A percentile compares a stretch with the other conserved stretches of the same genome.
phyloP scores from a whole-genome alignment of 805 yeast species.

The Isabelozyma rhagii region DNA sequence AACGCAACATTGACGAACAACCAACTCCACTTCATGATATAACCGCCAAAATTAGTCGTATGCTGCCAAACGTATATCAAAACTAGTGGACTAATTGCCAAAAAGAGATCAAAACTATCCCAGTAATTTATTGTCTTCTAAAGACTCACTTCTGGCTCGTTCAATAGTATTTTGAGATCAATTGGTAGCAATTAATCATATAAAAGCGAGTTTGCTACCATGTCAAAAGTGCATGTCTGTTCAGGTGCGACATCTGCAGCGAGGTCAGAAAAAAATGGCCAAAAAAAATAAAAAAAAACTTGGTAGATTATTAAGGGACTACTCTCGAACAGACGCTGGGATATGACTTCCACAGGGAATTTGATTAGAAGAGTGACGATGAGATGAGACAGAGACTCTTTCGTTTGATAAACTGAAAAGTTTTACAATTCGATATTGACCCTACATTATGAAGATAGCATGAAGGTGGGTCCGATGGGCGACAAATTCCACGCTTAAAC shows the following conservation, averaged over 20 bases:
- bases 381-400: too few relatives aligned
- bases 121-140: neutral
- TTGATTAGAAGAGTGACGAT: too few relatives aligned
- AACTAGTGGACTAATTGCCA: neutral
- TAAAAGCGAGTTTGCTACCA: neutral
- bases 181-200: neutral
- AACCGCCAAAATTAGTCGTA: neutral
- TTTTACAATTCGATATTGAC: too few relatives aligned
- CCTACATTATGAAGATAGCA: too few relatives aligned
- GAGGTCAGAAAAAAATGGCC: neutral
- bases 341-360: too few relatives aligned
- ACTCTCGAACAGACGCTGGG: neutral
- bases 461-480: too few relatives aligned
- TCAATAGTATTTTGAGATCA: neutral
- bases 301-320: neutral
- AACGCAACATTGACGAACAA: neutral
- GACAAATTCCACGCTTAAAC: too few relatives aligned
- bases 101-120: neutral
- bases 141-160: neutral
- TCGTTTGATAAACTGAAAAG: too few relatives aligned
- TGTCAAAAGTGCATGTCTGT: neutral
- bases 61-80: neutral
- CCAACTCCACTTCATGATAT: neutral
- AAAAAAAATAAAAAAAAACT: too few relatives aligned
- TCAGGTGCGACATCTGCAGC: neutral